These are phyloP conservation scores for Lactifluus piperatus DNA, from an alignment of 768 basidiomycete species.

Conservation along the genomic window DNA sequence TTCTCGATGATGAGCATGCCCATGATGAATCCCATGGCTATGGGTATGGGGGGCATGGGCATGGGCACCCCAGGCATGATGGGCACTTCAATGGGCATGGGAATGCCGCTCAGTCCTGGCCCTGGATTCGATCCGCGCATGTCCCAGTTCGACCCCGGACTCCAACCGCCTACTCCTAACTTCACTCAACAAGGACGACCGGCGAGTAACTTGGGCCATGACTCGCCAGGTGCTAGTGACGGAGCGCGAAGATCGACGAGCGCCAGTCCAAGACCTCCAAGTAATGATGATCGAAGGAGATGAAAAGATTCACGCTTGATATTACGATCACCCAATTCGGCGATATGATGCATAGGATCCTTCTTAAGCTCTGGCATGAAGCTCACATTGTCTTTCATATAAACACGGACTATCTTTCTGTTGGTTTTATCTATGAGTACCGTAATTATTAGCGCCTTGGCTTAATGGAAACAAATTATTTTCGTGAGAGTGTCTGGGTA, in stretches of 20 bases:
- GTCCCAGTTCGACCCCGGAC: slow-evolving; percentile 17
- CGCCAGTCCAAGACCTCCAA: slow-evolving; percentile 10
- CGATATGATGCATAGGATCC: neutral
- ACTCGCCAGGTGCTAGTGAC: neutral
- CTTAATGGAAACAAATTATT: too few species aligned
- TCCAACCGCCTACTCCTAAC: slow-evolving; percentile 7
- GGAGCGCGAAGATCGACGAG: slow-evolving; percentile 10
- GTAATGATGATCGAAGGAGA: neutral
- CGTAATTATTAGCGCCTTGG: neutral
- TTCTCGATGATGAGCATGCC: slow-evolving; percentile 25
- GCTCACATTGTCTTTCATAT: neutral
- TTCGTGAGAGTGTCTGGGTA: too few species aligned
- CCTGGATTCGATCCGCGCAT: slow-evolving; percentile 15
- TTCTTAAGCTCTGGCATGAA: neutral
- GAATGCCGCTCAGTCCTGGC: slow-evolving; percentile 15
- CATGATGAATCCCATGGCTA: slow-evolving; percentile 17
- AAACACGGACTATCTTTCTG: neutral
- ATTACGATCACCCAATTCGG: neutral
- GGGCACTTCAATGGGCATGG: slow-evolving; percentile 15
- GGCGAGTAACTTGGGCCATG: neutral
- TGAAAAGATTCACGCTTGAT: neutral
- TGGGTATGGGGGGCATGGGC: slow-evolving; percentile 14
- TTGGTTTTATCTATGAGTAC: neutral
- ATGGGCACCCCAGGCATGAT: slow-evolving; percentile 12
- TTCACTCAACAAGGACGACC: slow-evolving; percentile 1